phyloP scores from a whole-genome alignment of 2,329 filamentous ascomycete species.

The Fusarium siculi region DNA sequence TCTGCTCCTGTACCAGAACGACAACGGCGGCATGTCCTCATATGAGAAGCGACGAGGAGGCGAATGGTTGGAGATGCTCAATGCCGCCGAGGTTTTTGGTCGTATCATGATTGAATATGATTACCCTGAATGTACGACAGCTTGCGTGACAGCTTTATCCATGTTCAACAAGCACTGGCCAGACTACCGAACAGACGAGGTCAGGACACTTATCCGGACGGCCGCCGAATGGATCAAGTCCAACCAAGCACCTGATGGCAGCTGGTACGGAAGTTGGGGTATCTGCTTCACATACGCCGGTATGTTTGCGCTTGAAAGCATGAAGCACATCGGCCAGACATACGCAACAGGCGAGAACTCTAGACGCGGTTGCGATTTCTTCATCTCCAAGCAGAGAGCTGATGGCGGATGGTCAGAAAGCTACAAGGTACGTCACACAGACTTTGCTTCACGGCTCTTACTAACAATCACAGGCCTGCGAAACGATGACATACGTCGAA shows the following conservation, averaged over 20 bases:
- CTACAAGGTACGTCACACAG: constrained; percentile 69
- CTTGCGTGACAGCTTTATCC: constrained; percentile 87
- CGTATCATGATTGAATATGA: constrained; percentile 99
- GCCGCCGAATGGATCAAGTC: constrained; percentile 86
- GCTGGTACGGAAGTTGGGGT: constrained; percentile 98
- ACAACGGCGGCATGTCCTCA: constrained; percentile 84
- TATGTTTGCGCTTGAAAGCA: constrained; percentile 94
- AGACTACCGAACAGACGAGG: constrained; percentile 80
- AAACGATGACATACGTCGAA: constrained; percentile 78
- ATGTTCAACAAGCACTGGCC: constrained; percentile 86
- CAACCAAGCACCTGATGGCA: constrained; percentile 82
- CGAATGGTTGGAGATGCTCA: constrained; percentile 82
- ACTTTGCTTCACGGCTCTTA: background rate
- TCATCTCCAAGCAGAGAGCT: constrained; percentile 82
- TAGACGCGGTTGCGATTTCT: constrained; percentile 82
- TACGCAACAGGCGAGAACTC: constrained; percentile 79
- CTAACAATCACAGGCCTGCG: constrained; percentile 69
- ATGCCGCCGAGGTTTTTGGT: constrained; percentile 96
- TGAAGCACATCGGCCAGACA: constrained; percentile 83
- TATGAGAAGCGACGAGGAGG: constrained; percentile 88
- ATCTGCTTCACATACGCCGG: constrained; percentile 98
- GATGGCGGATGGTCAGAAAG: constrained; percentile 98
- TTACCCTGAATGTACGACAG: constrained; percentile 97
- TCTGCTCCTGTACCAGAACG: constrained; percentile 89
- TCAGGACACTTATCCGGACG: constrained; percentile 75